phyloP scores from a whole-genome alignment of 495 filamentous ascomycete species.

The Letharia lupina region DNA sequence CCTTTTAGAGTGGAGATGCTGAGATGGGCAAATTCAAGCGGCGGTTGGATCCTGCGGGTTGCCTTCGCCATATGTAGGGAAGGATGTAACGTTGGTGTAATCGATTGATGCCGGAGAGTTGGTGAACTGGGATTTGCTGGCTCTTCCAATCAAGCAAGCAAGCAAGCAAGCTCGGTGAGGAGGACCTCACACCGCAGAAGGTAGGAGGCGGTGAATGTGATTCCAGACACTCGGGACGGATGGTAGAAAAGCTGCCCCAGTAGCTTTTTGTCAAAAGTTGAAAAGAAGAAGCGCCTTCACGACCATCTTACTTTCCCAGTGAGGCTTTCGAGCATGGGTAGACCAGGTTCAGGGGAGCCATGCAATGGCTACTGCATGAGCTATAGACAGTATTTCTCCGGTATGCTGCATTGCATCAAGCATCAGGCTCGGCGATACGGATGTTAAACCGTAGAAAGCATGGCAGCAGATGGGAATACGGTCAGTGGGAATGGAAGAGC shows the following conservation, averaged over 20 bases:
- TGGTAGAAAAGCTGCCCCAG: no score
- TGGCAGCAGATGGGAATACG: not conserved
- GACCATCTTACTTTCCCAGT: not conserved
- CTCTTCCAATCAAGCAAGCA: no score
- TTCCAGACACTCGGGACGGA: no score
- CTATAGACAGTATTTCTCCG: not conserved
- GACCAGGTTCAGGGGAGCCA: not conserved
- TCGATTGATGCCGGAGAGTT: no score
- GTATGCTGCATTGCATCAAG: not conserved
- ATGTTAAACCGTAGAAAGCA: not conserved
- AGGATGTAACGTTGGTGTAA: not conserved
- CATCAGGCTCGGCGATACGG: not conserved
- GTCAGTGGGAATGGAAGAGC: not conserved
- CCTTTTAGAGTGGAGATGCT: no score
- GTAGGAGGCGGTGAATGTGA: no score
- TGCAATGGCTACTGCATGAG: not conserved
- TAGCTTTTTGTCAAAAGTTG: not conserved
- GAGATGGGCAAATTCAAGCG: no score
- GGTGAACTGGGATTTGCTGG: no score
- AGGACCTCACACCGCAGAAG: no score
- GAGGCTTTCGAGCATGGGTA: not conserved
- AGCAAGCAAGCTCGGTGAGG: no score
- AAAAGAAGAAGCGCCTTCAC: not conserved
- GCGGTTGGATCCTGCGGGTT: not conserved
- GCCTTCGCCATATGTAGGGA: not conserved